A percentile compares a stretch with the other conserved stretches of the same genome.
Evolutionary conservation across 2,329 filamentous ascomycete species (phyloP).

Genomic region (Juglanconis juglandina): DNA sequence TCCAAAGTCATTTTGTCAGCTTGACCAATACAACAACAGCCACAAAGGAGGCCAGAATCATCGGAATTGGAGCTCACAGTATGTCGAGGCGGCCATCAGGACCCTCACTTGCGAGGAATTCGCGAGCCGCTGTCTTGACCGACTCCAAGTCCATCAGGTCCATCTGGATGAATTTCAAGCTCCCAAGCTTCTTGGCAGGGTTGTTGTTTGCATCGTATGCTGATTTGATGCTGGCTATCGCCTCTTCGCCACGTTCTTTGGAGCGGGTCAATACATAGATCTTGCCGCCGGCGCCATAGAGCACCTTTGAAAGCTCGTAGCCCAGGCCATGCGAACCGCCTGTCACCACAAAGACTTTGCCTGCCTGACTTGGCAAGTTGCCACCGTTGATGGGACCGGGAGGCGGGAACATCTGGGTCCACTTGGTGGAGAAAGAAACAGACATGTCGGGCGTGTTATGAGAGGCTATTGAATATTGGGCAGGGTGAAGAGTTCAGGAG

Average conservation of each 20-base stretch:
- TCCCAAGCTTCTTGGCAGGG: slow-evolving; percentile 4
- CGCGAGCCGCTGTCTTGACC: slow-evolving; percentile 15
- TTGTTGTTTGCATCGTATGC: slow-evolving; percentile 5
- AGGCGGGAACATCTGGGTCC: slow-evolving; percentile 23
- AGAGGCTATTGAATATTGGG: no score
- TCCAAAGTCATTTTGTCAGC: no score
- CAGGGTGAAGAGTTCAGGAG: no score
- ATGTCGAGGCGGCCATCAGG: slow-evolving; percentile 18
- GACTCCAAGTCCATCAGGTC: slow-evolving; percentile 21
- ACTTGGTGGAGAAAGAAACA: slow-evolving; percentile 13
- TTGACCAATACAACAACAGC: no score
- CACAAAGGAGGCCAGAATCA: no score
- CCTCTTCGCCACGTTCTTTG: slow-evolving; percentile 19
- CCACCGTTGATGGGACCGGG: slow-evolving; percentile 15
- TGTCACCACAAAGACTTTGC: slow-evolving; percentile 41
- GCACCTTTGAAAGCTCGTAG: slow-evolving; percentile 43
- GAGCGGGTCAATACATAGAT: slow-evolving; percentile 48
- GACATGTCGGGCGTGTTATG: slow-evolving; percentile 19
- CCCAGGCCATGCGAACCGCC: slow-evolving; percentile 33
- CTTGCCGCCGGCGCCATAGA: slow-evolving; percentile 47
- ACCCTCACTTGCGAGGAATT: slow-evolving; percentile 17
- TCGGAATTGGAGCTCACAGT: neutral
- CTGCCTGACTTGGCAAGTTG: slow-evolving; percentile 19
- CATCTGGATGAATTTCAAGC: slow-evolving; percentile 20
- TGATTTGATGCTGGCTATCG: slow-evolving; percentile 19